These are phyloP conservation scores for Rubroshorea leprosula DNA, from an alignment of 345 rosid genomes.

Conservation along the genomic window DNA sequence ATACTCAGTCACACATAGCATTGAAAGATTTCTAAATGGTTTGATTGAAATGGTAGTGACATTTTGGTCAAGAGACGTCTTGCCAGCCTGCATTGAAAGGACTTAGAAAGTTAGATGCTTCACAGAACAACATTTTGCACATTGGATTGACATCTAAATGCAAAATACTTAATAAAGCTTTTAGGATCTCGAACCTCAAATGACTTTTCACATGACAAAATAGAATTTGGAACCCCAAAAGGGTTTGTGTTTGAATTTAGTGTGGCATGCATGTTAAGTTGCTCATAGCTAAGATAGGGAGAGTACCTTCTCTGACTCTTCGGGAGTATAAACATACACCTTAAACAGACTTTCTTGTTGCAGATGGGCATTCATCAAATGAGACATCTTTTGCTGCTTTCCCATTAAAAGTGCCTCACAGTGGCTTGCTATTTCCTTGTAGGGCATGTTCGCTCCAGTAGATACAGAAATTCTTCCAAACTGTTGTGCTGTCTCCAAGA, in stretches of 20 bases:
- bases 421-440: slow-evolving; percentile 77
- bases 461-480: slow-evolving; percentile 72
- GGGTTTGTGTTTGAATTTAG: neutral
- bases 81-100: slow-evolving; percentile 43
- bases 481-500: slow-evolving; percentile 64
- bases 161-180: neutral
- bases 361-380: slow-evolving; percentile 52
- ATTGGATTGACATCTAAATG: no score
- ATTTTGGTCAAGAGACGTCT: slow-evolving; percentile 39
- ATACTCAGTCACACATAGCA: slow-evolving; percentile 36
- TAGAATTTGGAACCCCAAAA: neutral
- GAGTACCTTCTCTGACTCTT: slow-evolving; percentile 24
- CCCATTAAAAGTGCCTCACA: slow-evolving; percentile 77
- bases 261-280: slow-evolving; percentile 5
- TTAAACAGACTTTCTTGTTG: slow-evolving; percentile 44
- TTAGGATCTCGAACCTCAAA: neutral
- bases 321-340: slow-evolving; percentile 16
- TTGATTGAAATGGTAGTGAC: slow-evolving; percentile 17
- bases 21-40: slow-evolving; percentile 15
- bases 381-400: slow-evolving; percentile 80
- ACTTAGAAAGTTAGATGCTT: slow-evolving; percentile 4
- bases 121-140: neutral
- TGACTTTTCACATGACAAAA: no score
- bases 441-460: slow-evolving; percentile 68
- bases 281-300: slow-evolving; percentile 20